Conservation (phyloP, 2,329 filamentous ascomycete genomes). For the Eutypa lata region DNA sequence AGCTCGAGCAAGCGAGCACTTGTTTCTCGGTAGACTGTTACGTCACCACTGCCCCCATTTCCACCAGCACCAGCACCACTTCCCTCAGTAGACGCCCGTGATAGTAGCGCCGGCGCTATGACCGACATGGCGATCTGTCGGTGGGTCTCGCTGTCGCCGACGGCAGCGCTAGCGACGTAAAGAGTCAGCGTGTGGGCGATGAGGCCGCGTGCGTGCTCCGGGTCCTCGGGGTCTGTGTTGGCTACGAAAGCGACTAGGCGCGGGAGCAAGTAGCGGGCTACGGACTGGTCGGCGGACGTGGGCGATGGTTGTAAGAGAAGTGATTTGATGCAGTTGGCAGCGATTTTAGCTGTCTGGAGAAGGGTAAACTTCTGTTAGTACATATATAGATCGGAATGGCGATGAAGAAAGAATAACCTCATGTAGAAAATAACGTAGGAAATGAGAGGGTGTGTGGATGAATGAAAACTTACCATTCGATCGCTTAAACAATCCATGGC, state of each 20-base stretch:
- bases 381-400: constrained; percentile 3
- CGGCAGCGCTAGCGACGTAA: constrained; percentile 55
- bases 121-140: constrained; percentile 66
- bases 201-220: constrained; percentile 69
- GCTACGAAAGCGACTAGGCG: constrained; percentile 73
- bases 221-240: constrained; percentile 69
- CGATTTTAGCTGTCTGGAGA: constrained; percentile 76
- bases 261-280: constrained; percentile 72
- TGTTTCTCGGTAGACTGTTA: constrained; percentile 63
- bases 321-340: constrained; percentile 84
- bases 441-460: neutral
- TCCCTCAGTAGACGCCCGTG: constrained; percentile 65
- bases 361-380: constrained; percentile 16
- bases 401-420: neutral
- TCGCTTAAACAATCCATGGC: constrained; percentile 80
- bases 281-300: constrained; percentile 65
- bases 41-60: neutral
- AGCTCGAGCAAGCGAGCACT: constrained; percentile 76
- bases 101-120: constrained; percentile 73
- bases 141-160: constrained; percentile 31
- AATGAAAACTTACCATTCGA: constrained; percentile 54
- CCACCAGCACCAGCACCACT: constrained; percentile 32
- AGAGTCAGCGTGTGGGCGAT: constrained; percentile 72
- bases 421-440: neutral
- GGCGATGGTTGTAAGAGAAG: constrained; percentile 67